phyloP scores from a whole-genome alignment of 495 filamentous ascomycete species.

The Lepidopterella palustris region DNA sequence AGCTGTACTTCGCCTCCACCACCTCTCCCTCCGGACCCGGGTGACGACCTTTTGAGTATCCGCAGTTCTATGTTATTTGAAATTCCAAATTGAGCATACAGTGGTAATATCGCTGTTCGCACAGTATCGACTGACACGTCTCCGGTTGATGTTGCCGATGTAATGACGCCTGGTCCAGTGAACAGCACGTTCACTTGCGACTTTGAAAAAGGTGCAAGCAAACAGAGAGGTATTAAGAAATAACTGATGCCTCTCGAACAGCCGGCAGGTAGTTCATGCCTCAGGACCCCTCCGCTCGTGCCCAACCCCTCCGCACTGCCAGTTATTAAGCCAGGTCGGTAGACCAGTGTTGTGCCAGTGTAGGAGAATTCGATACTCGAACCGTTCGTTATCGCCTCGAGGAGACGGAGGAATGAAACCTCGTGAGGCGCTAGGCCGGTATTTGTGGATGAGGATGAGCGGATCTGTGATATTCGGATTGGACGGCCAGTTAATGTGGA shows the following conservation, averaged over 20 bases:
- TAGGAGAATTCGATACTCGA: slow-evolving; percentile 88
- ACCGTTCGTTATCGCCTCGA: slow-evolving; percentile 94
- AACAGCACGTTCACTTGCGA: slow-evolving; percentile 80
- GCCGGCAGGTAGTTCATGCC: slow-evolving; percentile 66
- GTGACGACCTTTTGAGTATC: slow-evolving; percentile 70
- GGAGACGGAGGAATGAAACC: slow-evolving; percentile 88
- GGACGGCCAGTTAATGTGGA: slow-evolving; percentile 85
- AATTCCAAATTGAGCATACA: slow-evolving; percentile 87
- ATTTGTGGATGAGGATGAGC: slow-evolving; percentile 70
- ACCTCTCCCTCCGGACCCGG: slow-evolving; percentile 62
- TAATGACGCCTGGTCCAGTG: slow-evolving; percentile 88
- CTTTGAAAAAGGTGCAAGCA: slow-evolving; percentile 92
- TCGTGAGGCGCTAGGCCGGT: slow-evolving; percentile 89
- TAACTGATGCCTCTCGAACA: slow-evolving; percentile 75
- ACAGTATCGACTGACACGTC: slow-evolving; percentile 90
- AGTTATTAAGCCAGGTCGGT: slow-evolving; percentile 85
- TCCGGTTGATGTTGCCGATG: slow-evolving; percentile 67
- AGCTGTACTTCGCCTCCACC: slow-evolving; percentile 91
- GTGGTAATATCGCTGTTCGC: slow-evolving; percentile 82
- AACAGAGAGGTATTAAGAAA: slow-evolving; percentile 80
- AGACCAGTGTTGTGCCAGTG: slow-evolving; percentile 85
- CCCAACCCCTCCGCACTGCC: slow-evolving; percentile 64
- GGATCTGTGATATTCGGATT: slow-evolving; percentile 88
- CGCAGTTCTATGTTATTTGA: slow-evolving; percentile 80
- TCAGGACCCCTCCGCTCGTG: slow-evolving; percentile 64